phyloP scores from a whole-genome alignment of 371 early-diverging fungal genomes.

The Rhizopus stolonifer region DNA sequence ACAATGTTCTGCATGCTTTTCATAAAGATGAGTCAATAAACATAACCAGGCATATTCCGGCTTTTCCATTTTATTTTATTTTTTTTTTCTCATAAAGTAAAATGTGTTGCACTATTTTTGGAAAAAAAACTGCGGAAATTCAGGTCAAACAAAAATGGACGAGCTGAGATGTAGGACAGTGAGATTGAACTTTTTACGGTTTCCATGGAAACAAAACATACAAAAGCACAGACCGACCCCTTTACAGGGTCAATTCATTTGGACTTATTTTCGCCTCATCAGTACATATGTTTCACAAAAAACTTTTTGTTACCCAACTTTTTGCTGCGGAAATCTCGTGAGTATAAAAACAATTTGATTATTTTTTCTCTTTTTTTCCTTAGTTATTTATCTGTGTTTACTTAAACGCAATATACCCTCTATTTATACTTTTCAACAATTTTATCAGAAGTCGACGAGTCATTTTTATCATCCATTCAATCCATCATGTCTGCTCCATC shows the following conservation, averaged over 20 bases:
- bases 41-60: too few relatives aligned
- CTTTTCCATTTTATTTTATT: too few relatives aligned
- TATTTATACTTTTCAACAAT: neutral
- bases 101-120: neutral
- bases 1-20: too few relatives aligned
- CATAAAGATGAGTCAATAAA: too few relatives aligned
- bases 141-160: neutral
- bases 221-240: slow-evolving; percentile 9
- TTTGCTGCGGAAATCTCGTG: slow-evolving; percentile 9
- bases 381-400: slow-evolving; percentile 5
- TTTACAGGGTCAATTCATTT: neutral
- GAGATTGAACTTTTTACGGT: neutral
- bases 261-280: neutral
- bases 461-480: neutral
- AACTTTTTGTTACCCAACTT: neutral
- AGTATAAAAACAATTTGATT: slow-evolving; percentile 20
- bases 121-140: neutral
- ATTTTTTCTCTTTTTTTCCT: slow-evolving; percentile 1
- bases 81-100: too few relatives aligned
- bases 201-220: neutral
- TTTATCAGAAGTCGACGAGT: neutral
- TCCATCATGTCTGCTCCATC: slow-evolving; percentile 12
- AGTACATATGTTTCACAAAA: slow-evolving; percentile 11
- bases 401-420: slow-evolving; percentile 1
- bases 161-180: neutral